Evolutionary conservation across 2,329 filamentous ascomycete species (phyloP), one percentile per base, ranked within the genome.

Genomic region (Fusarium verticillioides): DNA sequence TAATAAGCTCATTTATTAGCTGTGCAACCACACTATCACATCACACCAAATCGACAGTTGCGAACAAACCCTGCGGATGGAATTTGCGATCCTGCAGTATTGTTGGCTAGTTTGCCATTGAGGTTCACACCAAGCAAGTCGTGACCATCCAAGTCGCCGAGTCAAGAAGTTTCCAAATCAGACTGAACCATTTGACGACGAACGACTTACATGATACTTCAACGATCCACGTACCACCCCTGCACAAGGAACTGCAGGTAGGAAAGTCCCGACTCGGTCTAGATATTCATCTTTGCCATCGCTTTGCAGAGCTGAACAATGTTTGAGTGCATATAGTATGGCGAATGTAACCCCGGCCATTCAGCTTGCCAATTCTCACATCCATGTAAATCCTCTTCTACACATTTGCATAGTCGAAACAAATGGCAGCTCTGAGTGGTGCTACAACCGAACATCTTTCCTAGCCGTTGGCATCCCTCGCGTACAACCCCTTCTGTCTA

Each of bases 11-110:
- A 60, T 65, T 59, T 50, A 47, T 69, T 60, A 60, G 56, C 52
- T 74, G 63, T 72, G 64, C 59, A 56, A 72, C 63, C 70, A 68
- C 56, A 72, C 56, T 61, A 63, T 37, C 57, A 56, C 50, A 69
- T 53, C 71, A 63, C 69, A 54, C 50, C 64, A 76, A 57, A 64
- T 67, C 43, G 21, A 53, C 66, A 28, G 23, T 58, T 47, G 42
- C 44, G 53, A 58, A 39, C 43, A 60, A 63, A 26, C 44, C 47
- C 47, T 61, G 49, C 59, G 60, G 50, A 65, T 59, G 60, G 30
- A 53, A 43, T 69, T 50, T 63, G 42, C 63, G 56, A 62, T 69
- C 54, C 63, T 63, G 56, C 54, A 72, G 70, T 59, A 62, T 72
- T 69, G 68, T 54, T 72, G 64, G 36, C 57, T 53, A 67, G 57